Evolutionary conservation across 306 rosid genomes (phyloP).

Genomic region (Citrullus mucosospermus): DNA sequence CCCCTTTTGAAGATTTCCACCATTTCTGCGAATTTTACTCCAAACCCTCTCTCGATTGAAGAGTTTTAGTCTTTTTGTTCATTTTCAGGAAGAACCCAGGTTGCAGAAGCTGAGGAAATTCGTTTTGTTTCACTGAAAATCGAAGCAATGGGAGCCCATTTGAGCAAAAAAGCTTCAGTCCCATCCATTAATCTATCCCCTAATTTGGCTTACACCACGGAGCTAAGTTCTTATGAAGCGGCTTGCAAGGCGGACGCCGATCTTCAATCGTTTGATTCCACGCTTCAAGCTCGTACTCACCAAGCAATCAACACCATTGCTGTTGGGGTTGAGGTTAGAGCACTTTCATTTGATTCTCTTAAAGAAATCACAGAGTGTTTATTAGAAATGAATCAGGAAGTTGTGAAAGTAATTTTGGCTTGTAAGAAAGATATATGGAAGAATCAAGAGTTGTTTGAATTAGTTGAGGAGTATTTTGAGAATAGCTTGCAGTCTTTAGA

Average conservation of each 20-base stretch:
- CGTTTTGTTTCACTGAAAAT: slow-evolving; percentile 11
- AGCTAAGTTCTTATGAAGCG: slow-evolving; percentile 63
- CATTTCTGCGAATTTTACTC: slow-evolving; percentile 10
- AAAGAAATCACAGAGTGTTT: slow-evolving; percentile 76
- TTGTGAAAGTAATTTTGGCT: slow-evolving; percentile 72
- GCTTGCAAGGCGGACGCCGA: slow-evolving; percentile 71
- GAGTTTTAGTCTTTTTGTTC: background rate
- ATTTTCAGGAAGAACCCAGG: background rate
- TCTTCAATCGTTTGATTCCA: slow-evolving; percentile 57
- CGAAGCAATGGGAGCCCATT: slow-evolving; percentile 62
- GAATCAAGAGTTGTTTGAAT: slow-evolving; percentile 68
- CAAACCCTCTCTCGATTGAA: background rate
- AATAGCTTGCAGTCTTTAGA: slow-evolving; percentile 78
- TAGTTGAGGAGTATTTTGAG: slow-evolving; percentile 87
- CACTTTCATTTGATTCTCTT: slow-evolving; percentile 71
- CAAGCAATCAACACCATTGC: slow-evolving; percentile 72
- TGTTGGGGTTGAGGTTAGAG: slow-evolving; percentile 70
- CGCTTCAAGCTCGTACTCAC: slow-evolving; percentile 59
- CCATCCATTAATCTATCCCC: slow-evolving; percentile 23
- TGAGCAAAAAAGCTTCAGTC: slow-evolving; percentile 55
- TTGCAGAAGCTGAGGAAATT: background rate
- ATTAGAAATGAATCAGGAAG: slow-evolving; percentile 90
- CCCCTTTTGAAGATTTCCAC: background rate
- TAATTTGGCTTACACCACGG: slow-evolving; percentile 41
- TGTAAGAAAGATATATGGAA: slow-evolving; percentile 97